A percentile compares a stretch with the other conserved stretches of the same genome.
Conservation (phyloP, 83 land plant species). For the Picea abies region DNA sequence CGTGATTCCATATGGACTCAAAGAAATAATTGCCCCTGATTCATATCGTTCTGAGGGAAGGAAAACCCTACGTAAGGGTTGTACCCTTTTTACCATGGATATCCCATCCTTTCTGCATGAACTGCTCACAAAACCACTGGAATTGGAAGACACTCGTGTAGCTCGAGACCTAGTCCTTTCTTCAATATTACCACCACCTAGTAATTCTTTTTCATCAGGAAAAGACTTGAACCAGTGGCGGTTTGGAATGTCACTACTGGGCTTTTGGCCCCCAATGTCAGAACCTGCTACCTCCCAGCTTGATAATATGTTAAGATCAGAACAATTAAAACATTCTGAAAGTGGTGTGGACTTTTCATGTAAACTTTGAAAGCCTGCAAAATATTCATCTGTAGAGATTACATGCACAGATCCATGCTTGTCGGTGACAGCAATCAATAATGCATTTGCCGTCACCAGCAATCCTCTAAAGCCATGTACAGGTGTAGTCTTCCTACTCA, state of each 20-base stretch:
- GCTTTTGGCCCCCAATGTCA: conserved; percentile 50
- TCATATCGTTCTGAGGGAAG: conserved; percentile 34
- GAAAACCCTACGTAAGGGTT: conserved; percentile 50
- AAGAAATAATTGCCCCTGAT: conserved; percentile 34
- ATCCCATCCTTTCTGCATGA: conserved; percentile 16
- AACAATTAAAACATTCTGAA: conserved; percentile 17
- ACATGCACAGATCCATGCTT: conserved; percentile 63
- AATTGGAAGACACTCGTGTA: background rate
- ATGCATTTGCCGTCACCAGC: conserved; percentile 44
- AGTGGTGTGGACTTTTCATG: conserved; percentile 15
- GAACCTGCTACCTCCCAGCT: conserved; percentile 70
- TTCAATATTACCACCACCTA: background rate
- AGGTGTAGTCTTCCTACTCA: background rate
- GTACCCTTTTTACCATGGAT: conserved; percentile 7
- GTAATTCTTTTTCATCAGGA: background rate
- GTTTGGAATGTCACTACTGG: conserved; percentile 19
- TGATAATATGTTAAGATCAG: conserved; percentile 44
- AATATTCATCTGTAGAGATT: conserved; percentile 33
- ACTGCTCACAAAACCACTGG: conserved; percentile 39
- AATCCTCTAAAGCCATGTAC: conserved; percentile 48
- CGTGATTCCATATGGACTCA: conserved; percentile 71
- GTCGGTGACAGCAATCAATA: conserved; percentile 63
- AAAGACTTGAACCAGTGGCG: conserved; percentile 20
- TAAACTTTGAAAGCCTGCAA: conserved; percentile 21
- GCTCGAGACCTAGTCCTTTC: background rate